A percentile compares a stretch with the other conserved stretches of the same genome.
Conservation (phyloP, 2,329 filamentous ascomycete genomes). For the Arachnomyces sp. region DNA sequence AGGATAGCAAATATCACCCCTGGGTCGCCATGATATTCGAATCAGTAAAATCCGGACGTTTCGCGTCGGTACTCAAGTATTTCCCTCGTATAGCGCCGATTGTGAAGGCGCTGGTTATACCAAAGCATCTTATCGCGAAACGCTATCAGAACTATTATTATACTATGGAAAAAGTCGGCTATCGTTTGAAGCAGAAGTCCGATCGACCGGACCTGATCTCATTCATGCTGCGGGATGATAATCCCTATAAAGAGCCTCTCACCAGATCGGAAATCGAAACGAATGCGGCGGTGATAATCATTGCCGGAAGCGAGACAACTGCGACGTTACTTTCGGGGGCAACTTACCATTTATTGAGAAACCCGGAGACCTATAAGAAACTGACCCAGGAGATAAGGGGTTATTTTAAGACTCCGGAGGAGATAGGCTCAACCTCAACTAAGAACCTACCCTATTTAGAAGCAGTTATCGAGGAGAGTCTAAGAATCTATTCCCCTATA, state of each 20-base stretch:
- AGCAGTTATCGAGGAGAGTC: conserved; percentile 23
- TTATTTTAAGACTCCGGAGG: background rate
- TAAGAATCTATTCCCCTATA: conserved; percentile 16
- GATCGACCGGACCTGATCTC: conserved; percentile 1
- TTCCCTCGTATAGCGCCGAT: conserved; percentile 1
- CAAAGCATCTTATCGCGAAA: too few species aligned
- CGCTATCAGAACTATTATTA: too few species aligned
- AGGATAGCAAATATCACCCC: conserved; percentile 18
- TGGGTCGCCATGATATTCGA: conserved; percentile 20
- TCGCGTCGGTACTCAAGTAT: conserved; percentile 3
- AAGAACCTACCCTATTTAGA: conserved; percentile 19
- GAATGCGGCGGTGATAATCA: conserved; percentile 22
- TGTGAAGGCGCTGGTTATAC: too few species aligned
- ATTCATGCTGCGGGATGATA: conserved; percentile 5
- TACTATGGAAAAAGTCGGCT: conserved; percentile 3
- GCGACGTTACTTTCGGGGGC: background rate
- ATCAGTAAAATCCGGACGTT: conserved; percentile 8
- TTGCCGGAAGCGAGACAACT: too few species aligned
- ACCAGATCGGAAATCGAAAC: background rate
- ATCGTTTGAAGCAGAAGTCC: background rate
- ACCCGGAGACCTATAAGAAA: conserved; percentile 3
- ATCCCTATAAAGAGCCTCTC: background rate
- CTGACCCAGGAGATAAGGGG: conserved; percentile 7
- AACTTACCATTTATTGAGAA: conserved; percentile 12
- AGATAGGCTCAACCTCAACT: conserved; percentile 1